Percentiles rank a stretch among this genome's conserved stretches.
phyloP scores from a whole-genome alignment of 345 rosid species.

The Populus tremula region DNA sequence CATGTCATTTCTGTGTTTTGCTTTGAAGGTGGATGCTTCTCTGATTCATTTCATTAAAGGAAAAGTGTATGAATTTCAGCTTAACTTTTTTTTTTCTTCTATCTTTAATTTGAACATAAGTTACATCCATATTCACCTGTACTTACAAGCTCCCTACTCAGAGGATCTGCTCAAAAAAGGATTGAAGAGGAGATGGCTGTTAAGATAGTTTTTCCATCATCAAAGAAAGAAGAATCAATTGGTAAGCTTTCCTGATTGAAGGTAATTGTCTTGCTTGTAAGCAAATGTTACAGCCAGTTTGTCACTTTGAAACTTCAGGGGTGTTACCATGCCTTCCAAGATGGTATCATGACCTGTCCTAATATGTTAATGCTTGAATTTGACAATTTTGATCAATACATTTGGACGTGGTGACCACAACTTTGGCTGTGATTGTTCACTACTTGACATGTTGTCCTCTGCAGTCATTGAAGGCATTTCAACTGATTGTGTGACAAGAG shows the following conservation, averaged over 20 bases:
- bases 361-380: not conserved
- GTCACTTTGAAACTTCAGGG: not conserved
- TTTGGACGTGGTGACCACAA: not conserved
- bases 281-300: not conserved
- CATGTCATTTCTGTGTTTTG: not conserved
- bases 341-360: not conserved
- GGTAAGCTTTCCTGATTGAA: constrained; percentile 41
- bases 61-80: constrained; percentile 55
- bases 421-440: not conserved
- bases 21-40: constrained; percentile 75
- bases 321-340: not conserved
- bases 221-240: constrained; percentile 62
- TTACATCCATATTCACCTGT: constrained; percentile 19
- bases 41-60: constrained; percentile 68
- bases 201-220: constrained; percentile 59
- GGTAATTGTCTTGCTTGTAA: not conserved
- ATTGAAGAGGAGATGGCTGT: constrained; percentile 81
- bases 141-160: constrained; percentile 26
- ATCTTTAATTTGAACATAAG: not conserved
- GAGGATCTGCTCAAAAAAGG: constrained; percentile 60
- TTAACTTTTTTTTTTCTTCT: not conserved
- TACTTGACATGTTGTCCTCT: constrained; percentile 15
- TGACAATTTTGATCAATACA: not conserved
- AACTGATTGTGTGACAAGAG: constrained; percentile 52
- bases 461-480: constrained; percentile 80